Percentiles rank a stretch among this genome's conserved stretches.
These are phyloP conservation scores for Crithidia bombi DNA, from an alignment of 208 protist species.

Conservation along the genomic window DNA sequence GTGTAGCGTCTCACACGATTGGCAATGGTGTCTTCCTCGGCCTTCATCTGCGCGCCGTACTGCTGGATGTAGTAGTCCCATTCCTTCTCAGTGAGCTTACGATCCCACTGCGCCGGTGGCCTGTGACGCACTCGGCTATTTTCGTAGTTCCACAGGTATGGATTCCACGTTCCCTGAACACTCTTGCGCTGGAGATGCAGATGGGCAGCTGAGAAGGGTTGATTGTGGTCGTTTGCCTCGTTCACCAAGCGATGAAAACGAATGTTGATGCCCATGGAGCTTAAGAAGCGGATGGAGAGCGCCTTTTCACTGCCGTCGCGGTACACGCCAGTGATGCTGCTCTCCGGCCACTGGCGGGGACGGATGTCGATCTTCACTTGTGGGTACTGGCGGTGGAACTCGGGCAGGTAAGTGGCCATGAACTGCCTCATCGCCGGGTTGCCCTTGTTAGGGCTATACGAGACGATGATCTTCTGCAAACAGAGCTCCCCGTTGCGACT, in stretches of 20 bases:
- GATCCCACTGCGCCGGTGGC: conserved; percentile 59
- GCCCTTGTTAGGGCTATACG: conserved; percentile 73
- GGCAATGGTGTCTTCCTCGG: conserved; percentile 75
- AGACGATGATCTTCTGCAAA: conserved; percentile 83
- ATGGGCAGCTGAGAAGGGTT: conserved; percentile 63
- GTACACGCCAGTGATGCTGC: conserved; percentile 83
- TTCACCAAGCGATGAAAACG: conserved; percentile 79
- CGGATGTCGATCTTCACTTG: conserved; percentile 76
- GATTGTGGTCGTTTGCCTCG: conserved; percentile 74
- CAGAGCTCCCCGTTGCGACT: conserved; percentile 85
- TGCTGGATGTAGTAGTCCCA: conserved; percentile 79
- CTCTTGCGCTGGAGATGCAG: conserved; percentile 69
- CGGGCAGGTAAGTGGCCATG: conserved; percentile 72
- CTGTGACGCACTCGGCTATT: conserved; percentile 35
- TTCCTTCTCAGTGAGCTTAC: conserved; percentile 75
- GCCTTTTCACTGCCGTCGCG: conserved; percentile 79
- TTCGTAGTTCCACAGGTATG: conserved; percentile 85
- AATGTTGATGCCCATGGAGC: conserved; percentile 78
- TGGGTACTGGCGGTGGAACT: conserved; percentile 77
- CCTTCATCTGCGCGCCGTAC: conserved; percentile 80
- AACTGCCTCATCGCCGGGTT: conserved; percentile 78
- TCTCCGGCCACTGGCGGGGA: conserved; percentile 76
- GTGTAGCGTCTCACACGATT: conserved; percentile 55
- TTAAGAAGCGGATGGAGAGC: conserved; percentile 56
- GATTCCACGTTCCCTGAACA: conserved; percentile 85